Base-by-base conservation (phyloP, 371 early-diverging fungal genomes). In the Mucor sp. region DNA sequence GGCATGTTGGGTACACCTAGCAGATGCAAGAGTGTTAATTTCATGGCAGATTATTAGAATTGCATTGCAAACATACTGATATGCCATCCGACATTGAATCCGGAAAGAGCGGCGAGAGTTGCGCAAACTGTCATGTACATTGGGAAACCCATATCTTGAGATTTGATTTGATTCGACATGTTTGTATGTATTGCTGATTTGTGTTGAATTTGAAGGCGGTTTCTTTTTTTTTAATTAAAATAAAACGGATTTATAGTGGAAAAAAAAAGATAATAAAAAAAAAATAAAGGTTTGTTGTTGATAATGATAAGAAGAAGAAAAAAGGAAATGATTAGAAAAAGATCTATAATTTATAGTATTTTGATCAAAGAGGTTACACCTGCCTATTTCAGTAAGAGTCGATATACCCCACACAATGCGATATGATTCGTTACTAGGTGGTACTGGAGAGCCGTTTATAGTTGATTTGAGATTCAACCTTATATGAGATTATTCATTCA, bases 1-100 rank as follows among this genome's bases (percentile, higher is more conserved):
- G 83, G 83, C 83, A 82, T 80, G 39, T 82, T 82, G 4, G 83
- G 83, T 2, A 82, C 83, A 74, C 80, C 83, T 50, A 50, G 3
- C 25, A 3, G 23, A 80, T 58, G 44, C 58, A 21, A 21, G 25
- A 44, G 55, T 27, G 43, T 55, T 4, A 50, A 50, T 62, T 37
- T 63, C 25, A 43, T 50, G 27, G 32, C 1, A 39, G 1, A 4
- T 37, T 23, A 50, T n/a, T 8, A 37, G 30, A 21, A 27, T 28
- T 44, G 21, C 58, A 25, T 63, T 37, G 2, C 12, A 39, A 50
- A 67, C 74, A 44, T 76, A 80, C 81, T 74, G 62, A 80, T 80
- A 65, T 75, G 76, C 81, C 81, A 80, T 48, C 81, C 81, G 39
- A 80, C 78, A 28, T 77, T 75, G 39, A 80, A 74, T n/a, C 81